phyloP scores from a whole-genome alignment of 176 grass and related monocot genomes.

The Oryza glumipatula region DNA sequence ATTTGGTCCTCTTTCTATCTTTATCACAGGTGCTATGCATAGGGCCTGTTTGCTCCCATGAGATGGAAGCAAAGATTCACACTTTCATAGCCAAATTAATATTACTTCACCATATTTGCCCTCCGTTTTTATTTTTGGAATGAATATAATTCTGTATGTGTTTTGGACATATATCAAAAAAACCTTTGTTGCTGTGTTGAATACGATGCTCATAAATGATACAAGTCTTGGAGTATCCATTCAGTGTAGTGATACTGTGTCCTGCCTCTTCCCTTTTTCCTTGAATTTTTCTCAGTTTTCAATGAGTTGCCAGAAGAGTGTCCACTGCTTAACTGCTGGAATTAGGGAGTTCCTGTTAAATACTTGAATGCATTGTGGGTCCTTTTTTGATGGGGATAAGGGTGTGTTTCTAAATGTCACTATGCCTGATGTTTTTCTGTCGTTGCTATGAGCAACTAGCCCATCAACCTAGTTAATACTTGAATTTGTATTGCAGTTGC shows the following conservation, averaged over 20 bases:
- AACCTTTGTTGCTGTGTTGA: background rate
- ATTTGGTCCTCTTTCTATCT: background rate
- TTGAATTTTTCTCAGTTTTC: background rate
- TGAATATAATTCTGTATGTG: background rate
- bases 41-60: background rate
- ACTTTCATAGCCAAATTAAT: background rate
- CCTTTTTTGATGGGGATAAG: background rate
- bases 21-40: background rate
- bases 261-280: background rate
- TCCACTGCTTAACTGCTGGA: slow-evolving; percentile 4
- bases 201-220: background rate
- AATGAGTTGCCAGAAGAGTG: background rate
- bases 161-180: background rate
- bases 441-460: background rate
- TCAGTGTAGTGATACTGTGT: background rate
- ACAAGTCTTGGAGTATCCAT: background rate
- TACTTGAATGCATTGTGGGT: background rate
- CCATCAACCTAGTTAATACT: background rate
- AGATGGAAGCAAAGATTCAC: background rate
- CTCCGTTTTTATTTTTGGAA: background rate
- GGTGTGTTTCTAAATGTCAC: too few relatives aligned
- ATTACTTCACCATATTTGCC: background rate
- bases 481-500: background rate
- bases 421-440: background rate
- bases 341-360: background rate